A percentile compares a stretch with the other conserved stretches of the same genome.
phyloP scores from a whole-genome alignment of 768 basidiomycete species.

The Lactarius deliciosus region DNA sequence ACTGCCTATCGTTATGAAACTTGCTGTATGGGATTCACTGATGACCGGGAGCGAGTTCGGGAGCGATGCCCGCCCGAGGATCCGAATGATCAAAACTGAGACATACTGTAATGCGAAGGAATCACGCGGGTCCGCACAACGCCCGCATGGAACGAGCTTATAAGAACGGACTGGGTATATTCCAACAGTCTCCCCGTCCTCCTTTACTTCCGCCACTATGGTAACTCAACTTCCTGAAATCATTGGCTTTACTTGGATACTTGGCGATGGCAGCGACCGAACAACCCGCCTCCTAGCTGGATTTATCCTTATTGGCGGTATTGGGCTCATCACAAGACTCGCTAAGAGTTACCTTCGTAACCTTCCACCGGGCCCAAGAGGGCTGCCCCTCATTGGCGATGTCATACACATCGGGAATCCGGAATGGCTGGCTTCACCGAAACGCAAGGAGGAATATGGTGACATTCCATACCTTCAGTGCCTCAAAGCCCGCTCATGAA shows the following conservation, averaged over 20 bases:
- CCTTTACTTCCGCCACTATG: no score
- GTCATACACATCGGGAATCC: background rate
- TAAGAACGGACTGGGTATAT: no score
- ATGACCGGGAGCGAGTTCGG: no score
- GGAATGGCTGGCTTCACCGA: background rate
- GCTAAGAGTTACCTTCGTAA: background rate
- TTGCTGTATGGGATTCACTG: no score
- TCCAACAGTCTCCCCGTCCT: no score
- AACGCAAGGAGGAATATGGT: background rate
- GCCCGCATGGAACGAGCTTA: no score
- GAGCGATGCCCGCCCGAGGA: no score
- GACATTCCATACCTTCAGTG: background rate
- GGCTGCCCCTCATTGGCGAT: background rate
- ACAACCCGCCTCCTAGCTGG: background rate
- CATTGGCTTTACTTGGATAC: background rate
- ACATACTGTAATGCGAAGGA: no score
- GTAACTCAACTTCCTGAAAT: no score
- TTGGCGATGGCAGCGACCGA: background rate
- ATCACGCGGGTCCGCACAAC: no score
- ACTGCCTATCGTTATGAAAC: no score
- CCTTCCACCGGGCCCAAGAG: background rate
- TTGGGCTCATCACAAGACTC: background rate
- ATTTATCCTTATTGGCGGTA: background rate
- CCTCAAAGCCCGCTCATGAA: background rate
- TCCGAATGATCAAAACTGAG: no score